phyloP scores from a whole-genome alignment of 768 basidiomycete species.

The Tremella mesenterica region DNA sequence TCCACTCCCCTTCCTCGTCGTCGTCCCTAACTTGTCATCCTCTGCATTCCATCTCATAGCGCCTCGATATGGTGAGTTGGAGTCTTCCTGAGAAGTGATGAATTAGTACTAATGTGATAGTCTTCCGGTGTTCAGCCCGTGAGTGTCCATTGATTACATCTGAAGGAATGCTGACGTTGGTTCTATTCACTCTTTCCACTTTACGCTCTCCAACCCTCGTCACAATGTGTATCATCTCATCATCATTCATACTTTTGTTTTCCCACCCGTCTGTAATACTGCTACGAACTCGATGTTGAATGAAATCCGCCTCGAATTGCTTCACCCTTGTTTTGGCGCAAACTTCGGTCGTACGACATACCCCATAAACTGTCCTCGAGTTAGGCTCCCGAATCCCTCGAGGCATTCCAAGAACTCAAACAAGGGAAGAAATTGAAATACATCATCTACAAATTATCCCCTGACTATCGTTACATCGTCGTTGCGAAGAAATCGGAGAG shows the following conservation, averaged over 20 bases:
- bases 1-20: too few species aligned
- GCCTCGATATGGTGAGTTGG: slow-evolving; percentile 11
- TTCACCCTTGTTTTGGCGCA: slow-evolving; percentile 9
- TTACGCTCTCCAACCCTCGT: neutral
- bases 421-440: slow-evolving; percentile 68
- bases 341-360: neutral
- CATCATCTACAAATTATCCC: slow-evolving; percentile 63
- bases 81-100: neutral
- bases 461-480: slow-evolving; percentile 55
- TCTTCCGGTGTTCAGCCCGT: slow-evolving; percentile 43
- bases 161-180: neutral
- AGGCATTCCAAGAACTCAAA: slow-evolving; percentile 62
- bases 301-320: neutral
- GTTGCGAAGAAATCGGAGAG: slow-evolving; percentile 59
- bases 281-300: neutral
- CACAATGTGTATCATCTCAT: neutral
- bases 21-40: too few species aligned
- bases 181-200: neutral
- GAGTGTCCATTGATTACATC: neutral
- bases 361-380: neutral
- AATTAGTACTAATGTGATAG: slow-evolving; percentile 14
- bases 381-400: slow-evolving; percentile 60
- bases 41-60: too few species aligned
- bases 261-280: neutral
- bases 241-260: neutral